Evolutionary conservation across 495 filamentous ascomycete genomes (phyloP).

Genomic region (Lepidopterella palustris): DNA sequence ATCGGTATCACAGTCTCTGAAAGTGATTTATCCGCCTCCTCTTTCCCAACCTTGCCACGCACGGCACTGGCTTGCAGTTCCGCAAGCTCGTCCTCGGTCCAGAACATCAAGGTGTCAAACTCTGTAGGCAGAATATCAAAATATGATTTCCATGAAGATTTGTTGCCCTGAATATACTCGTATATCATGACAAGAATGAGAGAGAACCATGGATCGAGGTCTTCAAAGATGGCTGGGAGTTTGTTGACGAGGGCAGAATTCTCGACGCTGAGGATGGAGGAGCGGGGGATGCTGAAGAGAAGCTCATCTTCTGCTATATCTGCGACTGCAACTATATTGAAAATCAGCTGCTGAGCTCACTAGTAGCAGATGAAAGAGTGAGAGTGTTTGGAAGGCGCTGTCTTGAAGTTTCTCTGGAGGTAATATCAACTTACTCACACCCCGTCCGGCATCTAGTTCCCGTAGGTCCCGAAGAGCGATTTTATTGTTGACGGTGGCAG

Average conservation of each 20-base stretch:
- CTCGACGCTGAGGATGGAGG: constrained; percentile 44
- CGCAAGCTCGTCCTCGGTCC: constrained; percentile 62
- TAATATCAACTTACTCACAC: constrained; percentile 48
- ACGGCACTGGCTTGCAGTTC: constrained; percentile 75
- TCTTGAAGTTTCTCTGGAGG: constrained; percentile 7
- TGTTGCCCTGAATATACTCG: constrained; percentile 56
- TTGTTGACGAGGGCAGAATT: constrained; percentile 31
- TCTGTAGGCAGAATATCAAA: constrained; percentile 68
- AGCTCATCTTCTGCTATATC: constrained; percentile 57
- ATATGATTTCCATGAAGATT: constrained; percentile 73
- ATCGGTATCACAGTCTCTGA: constrained; percentile 56
- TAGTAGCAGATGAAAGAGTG: background rate
- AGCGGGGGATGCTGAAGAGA: constrained; percentile 57
- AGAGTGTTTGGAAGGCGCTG: background rate
- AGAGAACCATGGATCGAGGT: constrained; percentile 48
- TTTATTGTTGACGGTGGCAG: constrained; percentile 50
- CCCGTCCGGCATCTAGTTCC: constrained; percentile 48
- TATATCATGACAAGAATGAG: constrained; percentile 77
- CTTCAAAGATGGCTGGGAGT: constrained; percentile 19
- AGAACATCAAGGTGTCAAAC: constrained; percentile 91
- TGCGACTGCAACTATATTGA: constrained; percentile 48
- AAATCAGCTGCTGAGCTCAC: background rate
- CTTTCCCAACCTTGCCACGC: constrained; percentile 68
- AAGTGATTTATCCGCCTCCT: constrained; percentile 65
- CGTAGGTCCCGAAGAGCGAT: constrained; percentile 51